A percentile compares a stretch with the other conserved stretches of the same genome.
These are phyloP conservation scores for Austroboletus eburneus DNA, from an alignment of 768 basidiomycete species.

Conservation along the genomic window DNA sequence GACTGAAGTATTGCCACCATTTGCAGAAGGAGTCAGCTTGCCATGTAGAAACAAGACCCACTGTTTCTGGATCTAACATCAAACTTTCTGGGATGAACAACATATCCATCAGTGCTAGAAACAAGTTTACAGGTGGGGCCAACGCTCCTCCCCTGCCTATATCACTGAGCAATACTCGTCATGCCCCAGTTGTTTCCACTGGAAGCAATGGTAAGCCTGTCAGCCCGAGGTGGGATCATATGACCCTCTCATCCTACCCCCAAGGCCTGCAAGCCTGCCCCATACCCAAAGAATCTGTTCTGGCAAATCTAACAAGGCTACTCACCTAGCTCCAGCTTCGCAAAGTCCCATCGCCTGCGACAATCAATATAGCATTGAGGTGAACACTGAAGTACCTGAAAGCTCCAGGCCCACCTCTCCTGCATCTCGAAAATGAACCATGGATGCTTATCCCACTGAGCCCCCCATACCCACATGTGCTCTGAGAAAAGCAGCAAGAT, in stretches of 20 bases:
- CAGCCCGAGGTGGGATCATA: conserved; percentile 14
- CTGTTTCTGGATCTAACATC: conserved; percentile 14
- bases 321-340: neutral
- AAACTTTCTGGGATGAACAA: conserved; percentile 33
- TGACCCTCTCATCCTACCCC: conserved; percentile 20
- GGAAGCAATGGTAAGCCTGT: conserved; percentile 22
- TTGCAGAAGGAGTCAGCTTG: conserved; percentile 21
- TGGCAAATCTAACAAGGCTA: conserved; percentile 7
- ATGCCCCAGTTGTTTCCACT: neutral
- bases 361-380: conserved; percentile 1
- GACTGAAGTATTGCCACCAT: neutral
- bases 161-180: conserved; percentile 2
- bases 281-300: conserved; percentile 4
- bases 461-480: neutral
- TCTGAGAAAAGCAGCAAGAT: conserved; percentile 8
- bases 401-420: conserved; percentile 7
- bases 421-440: conserved; percentile 2
- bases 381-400: conserved; percentile 1
- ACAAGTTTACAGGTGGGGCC: conserved; percentile 20
- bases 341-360: neutral
- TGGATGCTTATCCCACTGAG: conserved; percentile 9
- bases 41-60: conserved; percentile 10
- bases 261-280: conserved; percentile 19
- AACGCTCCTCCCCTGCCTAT: conserved; percentile 1
- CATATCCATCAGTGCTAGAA: conserved; percentile 27